These are phyloP conservation scores for Podosphaera aphanis DNA, from an alignment of 2,329 filamentous ascomycete genomes.

Conservation along the genomic window DNA sequence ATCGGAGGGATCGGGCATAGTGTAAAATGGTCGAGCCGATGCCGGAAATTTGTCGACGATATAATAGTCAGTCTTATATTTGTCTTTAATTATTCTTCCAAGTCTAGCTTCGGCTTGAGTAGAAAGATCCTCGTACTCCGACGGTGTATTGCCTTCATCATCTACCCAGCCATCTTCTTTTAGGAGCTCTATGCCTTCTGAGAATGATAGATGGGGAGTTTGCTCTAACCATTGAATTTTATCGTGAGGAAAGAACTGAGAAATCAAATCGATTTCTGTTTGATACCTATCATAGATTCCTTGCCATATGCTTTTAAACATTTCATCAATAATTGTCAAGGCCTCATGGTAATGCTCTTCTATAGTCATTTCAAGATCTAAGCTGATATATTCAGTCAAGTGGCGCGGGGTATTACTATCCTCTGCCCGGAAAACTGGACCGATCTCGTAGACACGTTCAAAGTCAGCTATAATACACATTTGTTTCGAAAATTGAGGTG, in stretches of 20 bases:
- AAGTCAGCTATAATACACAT: constrained; percentile 83
- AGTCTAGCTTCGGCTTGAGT: constrained; percentile 74
- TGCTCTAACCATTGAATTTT: constrained; percentile 72
- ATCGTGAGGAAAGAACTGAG: constrained; percentile 64
- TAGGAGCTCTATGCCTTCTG: constrained; percentile 57
- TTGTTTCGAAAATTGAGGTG: constrained; percentile 78
- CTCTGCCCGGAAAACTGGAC: constrained; percentile 77
- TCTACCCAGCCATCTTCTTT: constrained; percentile 55
- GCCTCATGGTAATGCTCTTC: constrained; percentile 78
- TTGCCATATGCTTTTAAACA: constrained; percentile 59
- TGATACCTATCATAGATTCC: constrained; percentile 45
- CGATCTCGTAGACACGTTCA: constrained; percentile 70
- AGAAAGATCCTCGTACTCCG: constrained; percentile 55
- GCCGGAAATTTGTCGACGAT: constrained; percentile 82
- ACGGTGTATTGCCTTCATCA: constrained; percentile 49
- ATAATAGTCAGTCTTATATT: constrained; percentile 77
- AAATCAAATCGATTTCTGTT: constrained; percentile 55
- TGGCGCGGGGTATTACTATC: constrained; percentile 92
- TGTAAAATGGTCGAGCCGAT: constrained; percentile 71
- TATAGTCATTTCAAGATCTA: constrained; percentile 84
- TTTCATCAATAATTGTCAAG: constrained; percentile 50
- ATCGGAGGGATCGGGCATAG: constrained; percentile 59
- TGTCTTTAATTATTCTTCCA: constrained; percentile 63
- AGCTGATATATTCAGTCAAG: constrained; percentile 78
- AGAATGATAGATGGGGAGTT: constrained; percentile 61